Evolutionary conservation across 1,284 basidiomycete species (phyloP), one percentile per base, ranked within the genome.

Genomic region (Puccinia hordei): DNA sequence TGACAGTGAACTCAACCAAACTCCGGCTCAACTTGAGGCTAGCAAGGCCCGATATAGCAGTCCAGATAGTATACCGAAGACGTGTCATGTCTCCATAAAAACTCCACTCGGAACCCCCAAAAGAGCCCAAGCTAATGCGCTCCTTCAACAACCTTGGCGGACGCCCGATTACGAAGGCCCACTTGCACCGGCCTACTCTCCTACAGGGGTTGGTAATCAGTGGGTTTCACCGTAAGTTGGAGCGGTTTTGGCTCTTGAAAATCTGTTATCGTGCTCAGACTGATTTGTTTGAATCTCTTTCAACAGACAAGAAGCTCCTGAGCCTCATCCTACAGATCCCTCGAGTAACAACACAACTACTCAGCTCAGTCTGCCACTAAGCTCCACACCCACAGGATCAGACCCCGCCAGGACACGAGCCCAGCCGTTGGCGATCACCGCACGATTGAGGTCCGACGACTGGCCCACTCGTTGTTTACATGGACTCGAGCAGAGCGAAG

Each of bases 391-490:
- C 38, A 2, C 41, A 17, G 30, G 6, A 0, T 1, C 30, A 51
- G 68, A 55, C n/a, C 1, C 46, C 6, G 12, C 44, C 27, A 57
- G 59, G 15, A 15, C 27, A 6, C 27, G 33, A 4, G 24, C 46
- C 15, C 73, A 75, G 22, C 73, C 73, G 17, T 46, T 75, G 30
- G 73, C 65, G 2, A 24, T 77, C 2, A 77, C 63, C 4, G 65
- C 75, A 0, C 22, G 75, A 27, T 35, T 77, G 19, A 51, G 75
- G 51, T 66, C 75, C 15, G 65, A 77, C 41, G 75, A 77, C 41
- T 77, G 75, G 75, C 63, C 65, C 5, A 53, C 75, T 15, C 38
- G 75, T 27, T 77, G 75, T 57, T 35, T 77, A 4, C 46, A 77
- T 15, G 61, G 49, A 0, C 65, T 77, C 9, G 65, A 68, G 49